phyloP scores from a whole-genome alignment of 176 grass and related monocot genomes.

The Pontederia paniculata region DNA sequence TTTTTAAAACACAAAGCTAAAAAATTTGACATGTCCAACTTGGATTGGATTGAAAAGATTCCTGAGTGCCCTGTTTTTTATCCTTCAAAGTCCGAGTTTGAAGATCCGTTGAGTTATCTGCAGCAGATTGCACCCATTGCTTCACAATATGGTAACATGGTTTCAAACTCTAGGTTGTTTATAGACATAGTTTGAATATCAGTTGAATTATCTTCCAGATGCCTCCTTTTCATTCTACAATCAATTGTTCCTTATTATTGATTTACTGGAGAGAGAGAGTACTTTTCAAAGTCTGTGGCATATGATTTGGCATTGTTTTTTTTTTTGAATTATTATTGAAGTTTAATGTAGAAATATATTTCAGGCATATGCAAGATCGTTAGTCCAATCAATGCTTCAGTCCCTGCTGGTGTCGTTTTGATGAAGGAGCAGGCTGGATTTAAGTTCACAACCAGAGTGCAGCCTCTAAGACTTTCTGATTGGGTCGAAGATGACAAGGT shows the following conservation, averaged over 20 bases:
- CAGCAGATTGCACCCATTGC: conserved; percentile 73
- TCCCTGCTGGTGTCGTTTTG: conserved; percentile 76
- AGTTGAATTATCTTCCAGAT: background rate
- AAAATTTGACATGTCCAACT: conserved; percentile 70
- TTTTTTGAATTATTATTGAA: background rate
- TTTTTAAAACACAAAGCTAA: conserved; percentile 61
- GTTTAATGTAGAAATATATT: background rate
- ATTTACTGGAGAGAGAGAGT: background rate
- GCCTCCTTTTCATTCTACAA: too few species aligned
- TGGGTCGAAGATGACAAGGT: conserved; percentile 81
- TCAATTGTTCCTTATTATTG: background rate
- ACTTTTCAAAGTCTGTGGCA: background rate
- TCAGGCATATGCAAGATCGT: conserved; percentile 97
- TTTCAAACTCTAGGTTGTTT: background rate
- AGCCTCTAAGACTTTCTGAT: conserved; percentile 77
- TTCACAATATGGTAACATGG: conserved; percentile 56
- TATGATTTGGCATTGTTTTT: background rate
- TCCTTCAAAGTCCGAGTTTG: conserved; percentile 74
- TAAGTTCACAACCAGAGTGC: conserved; percentile 93
- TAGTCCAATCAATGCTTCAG: conserved; percentile 54
- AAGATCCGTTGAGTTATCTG: conserved; percentile 72
- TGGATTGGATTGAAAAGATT: conserved; percentile 78
- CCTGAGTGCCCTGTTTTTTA: conserved; percentile 77
- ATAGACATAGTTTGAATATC: background rate
- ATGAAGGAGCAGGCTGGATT: conserved; percentile 80